These are phyloP conservation scores for Pseudoturritis turrita DNA, from an alignment of 345 rosid genomes.

Conservation along the genomic window DNA sequence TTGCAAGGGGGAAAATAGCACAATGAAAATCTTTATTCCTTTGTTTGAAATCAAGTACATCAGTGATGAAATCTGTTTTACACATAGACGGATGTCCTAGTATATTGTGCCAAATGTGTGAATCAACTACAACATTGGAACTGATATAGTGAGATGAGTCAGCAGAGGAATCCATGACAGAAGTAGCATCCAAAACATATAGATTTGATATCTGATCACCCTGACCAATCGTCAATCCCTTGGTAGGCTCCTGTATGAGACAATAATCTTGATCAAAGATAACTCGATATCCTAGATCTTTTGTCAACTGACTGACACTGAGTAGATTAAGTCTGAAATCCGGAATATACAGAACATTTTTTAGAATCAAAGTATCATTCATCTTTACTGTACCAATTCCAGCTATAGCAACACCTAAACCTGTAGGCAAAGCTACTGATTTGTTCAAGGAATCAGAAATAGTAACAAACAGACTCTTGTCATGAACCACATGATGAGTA, in stretches of 20 bases:
- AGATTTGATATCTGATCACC: too few species aligned
- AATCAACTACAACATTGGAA: too few species aligned
- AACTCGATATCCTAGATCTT: not conserved
- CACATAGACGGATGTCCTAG: too few species aligned
- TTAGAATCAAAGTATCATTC: not conserved
- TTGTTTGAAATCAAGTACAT: too few species aligned
- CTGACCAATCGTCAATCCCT: not conserved
- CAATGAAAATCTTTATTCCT: not conserved
- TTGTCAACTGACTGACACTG: not conserved
- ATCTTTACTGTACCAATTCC: not conserved
- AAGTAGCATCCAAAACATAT: not conserved
- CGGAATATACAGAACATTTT: too few species aligned
- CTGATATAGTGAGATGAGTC: too few species aligned
- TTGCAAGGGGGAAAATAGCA: not conserved
- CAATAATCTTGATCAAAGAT: not conserved
- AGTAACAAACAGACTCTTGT: not conserved
- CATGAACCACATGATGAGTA: not conserved
- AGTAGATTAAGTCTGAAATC: too few species aligned
- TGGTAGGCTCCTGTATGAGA: not conserved
- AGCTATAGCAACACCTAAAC: not conserved
- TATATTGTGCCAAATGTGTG: too few species aligned
- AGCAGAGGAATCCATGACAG: too few species aligned
- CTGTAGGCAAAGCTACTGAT: not conserved
- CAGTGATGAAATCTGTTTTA: not conserved
- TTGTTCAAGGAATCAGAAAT: accelerated